A percentile compares a stretch with the other conserved stretches of the same genome.
phyloP scores from a whole-genome alignment of 495 filamentous ascomycete genomes.

The Xylaria telfairii region DNA sequence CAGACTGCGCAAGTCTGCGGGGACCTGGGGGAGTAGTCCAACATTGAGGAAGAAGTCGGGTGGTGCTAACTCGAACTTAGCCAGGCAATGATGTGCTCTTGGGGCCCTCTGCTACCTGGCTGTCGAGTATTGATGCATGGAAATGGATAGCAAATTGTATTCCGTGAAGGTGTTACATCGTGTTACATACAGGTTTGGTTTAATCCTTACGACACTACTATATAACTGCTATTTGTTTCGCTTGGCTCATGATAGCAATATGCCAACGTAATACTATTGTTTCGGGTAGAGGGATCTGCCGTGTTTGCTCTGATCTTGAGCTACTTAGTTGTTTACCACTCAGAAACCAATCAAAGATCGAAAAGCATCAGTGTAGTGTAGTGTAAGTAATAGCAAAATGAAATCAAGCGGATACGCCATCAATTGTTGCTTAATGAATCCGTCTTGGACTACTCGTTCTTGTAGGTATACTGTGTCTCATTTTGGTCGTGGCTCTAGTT shows the following conservation, averaged over 20 bases:
- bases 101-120: neutral
- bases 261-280: neutral
- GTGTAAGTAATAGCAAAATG: neutral
- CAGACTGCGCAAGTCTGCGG: slow-evolving; percentile 49
- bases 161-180: neutral
- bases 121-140: neutral
- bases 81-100: neutral
- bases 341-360: neutral
- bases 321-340: neutral
- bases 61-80: slow-evolving; percentile 9
- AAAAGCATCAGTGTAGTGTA: neutral
- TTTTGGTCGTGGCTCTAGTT: neutral
- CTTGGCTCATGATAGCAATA: neutral
- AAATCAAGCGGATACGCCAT: too few relatives aligned
- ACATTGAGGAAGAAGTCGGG: slow-evolving; percentile 32
- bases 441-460: neutral
- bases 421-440: too few relatives aligned
- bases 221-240: neutral
- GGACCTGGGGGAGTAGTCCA: slow-evolving; percentile 39
- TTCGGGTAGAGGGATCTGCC: too few relatives aligned
- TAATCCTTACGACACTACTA: neutral
- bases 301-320: neutral
- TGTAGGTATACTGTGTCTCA: neutral
- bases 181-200: neutral
- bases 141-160: neutral